Base-by-base conservation (phyloP, 2,329 filamentous ascomycete species). In the Scolecobasidium constrictum region DNA sequence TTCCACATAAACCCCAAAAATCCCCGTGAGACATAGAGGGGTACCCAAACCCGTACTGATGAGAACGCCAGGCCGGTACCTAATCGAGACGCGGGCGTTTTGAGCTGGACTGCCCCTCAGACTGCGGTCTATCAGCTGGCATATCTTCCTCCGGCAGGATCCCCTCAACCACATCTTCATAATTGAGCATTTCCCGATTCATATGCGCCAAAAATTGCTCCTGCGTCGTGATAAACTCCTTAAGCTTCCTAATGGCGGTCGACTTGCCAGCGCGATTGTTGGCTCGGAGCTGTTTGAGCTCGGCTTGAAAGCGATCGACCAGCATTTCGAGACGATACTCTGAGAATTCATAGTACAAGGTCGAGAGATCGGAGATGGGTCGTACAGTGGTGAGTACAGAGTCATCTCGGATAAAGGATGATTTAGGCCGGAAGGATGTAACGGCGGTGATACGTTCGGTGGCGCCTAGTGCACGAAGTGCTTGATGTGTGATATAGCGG, bases 401-500 rank as follows among this genome's bases (percentile, higher is more conserved):
- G 50, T 81, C 76, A 51, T 83, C 79, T 13, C 65, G 67, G 34
- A 74, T 52, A 16, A 61, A 61, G 2, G 76, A 63, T 17, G 65
- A 69, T 40, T 68, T 71, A 2, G 78, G 76, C 7, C 79, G 69
- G 62, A 81, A 81, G 3, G 74, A 76, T 0, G 78, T 83, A 40
- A 83, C 76, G 61, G 78, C 77, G 35, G 67, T 75, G 57, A 83
- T 80, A 23, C 78, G 71, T 56, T 82, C 78, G 18, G 68, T 67
- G 4, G 66, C 66, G 15, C 75, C 75, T 2, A 75, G 58, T 7
- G 77, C 73, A 11, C 69, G 71, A 15, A 80, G 65, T 2, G 78
- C 79, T 46, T 75, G 69, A 54, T 83, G 78, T 48, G 75, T 71
- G 47, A 83, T 78, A 59, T 82, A 81, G 17, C 78, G 68, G 13